These are phyloP conservation scores for Talaromyces nanjingensis DNA, from an alignment of 495 filamentous ascomycete genomes.

Conservation along the genomic window DNA sequence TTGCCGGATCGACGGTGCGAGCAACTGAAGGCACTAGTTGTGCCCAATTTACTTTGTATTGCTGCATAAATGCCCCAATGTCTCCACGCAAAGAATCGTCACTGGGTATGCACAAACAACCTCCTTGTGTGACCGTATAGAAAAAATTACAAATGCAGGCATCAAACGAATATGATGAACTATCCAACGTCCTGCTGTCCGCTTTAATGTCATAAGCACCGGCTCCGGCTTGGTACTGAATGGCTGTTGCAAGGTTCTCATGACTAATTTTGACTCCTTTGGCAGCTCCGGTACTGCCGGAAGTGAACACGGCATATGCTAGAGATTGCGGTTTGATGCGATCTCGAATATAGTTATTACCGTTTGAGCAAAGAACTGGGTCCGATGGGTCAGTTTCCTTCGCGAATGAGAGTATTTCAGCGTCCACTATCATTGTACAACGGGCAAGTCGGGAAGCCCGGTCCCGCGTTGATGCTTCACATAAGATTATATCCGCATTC, in stretches of 20 bases:
- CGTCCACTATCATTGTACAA: too few relatives aligned
- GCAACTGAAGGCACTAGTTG: slow-evolving; percentile 43
- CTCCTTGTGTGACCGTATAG: slow-evolving; percentile 8
- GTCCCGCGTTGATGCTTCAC: not conserved
- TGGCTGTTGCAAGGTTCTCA: slow-evolving; percentile 13
- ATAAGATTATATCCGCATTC: not conserved
- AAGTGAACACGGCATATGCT: slow-evolving; percentile 18
- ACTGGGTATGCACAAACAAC: slow-evolving; percentile 21
- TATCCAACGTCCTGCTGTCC: slow-evolving; percentile 7
- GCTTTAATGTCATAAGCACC: not conserved
- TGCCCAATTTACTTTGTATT: slow-evolving; percentile 12
- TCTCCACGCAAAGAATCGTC: slow-evolving; percentile 21
- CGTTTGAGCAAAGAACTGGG: too few relatives aligned
- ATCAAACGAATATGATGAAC: slow-evolving; percentile 17
- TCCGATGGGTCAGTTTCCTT: too few relatives aligned
- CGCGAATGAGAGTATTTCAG: not conserved
- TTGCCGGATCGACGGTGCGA: slow-evolving; percentile 24
- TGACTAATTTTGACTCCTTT: slow-evolving; percentile 40
- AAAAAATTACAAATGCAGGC: slow-evolving; percentile 11
- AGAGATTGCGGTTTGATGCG: not conserved
- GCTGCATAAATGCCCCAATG: slow-evolving; percentile 24
- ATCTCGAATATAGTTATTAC: too few relatives aligned
- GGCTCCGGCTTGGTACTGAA: slow-evolving; percentile 2
- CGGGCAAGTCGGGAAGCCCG: not conserved
- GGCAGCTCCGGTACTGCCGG: slow-evolving; percentile 30